Percentiles rank a stretch among this genome's conserved stretches.
Conservation (phyloP, 75 land plant genomes). For the Cunninghamia lanceolata region DNA sequence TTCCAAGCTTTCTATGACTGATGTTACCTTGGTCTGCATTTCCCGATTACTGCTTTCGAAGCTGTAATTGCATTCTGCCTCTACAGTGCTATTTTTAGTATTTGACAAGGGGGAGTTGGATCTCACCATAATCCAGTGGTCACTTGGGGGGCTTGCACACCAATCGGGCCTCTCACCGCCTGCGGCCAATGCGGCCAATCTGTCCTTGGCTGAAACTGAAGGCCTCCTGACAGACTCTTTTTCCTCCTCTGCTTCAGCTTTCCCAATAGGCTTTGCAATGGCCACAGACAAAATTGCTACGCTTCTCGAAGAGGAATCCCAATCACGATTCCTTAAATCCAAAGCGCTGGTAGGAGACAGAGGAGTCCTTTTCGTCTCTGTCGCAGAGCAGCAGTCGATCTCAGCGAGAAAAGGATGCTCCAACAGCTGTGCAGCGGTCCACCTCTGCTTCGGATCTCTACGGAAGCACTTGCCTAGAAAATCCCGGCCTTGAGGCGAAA, state of each 20-base stretch:
- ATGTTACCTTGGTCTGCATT: neutral
- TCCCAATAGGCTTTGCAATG: neutral
- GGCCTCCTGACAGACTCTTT: neutral
- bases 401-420: neutral
- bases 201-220: neutral
- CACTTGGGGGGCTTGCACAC: neutral
- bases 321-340: neutral
- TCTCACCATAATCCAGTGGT: neutral
- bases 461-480: slow-evolving; percentile 30
- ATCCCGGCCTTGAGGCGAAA: slow-evolving; percentile 31
- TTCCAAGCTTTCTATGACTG: neutral
- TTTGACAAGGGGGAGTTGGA: neutral
- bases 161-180: neutral
- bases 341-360: slow-evolving; percentile 6
- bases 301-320: neutral
- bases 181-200: neutral
- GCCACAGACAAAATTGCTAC: neutral
- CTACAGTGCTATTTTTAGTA: neutral
- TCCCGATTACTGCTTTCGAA: neutral
- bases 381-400: neutral
- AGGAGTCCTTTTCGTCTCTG: neutral
- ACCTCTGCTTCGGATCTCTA: slow-evolving; percentile 29
- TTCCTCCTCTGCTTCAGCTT: neutral
- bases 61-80: neutral
- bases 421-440: slow-evolving; percentile 20